Evolutionary conservation across 345 rosid species (phyloP).

Genomic region (Populus pruinosa): DNA sequence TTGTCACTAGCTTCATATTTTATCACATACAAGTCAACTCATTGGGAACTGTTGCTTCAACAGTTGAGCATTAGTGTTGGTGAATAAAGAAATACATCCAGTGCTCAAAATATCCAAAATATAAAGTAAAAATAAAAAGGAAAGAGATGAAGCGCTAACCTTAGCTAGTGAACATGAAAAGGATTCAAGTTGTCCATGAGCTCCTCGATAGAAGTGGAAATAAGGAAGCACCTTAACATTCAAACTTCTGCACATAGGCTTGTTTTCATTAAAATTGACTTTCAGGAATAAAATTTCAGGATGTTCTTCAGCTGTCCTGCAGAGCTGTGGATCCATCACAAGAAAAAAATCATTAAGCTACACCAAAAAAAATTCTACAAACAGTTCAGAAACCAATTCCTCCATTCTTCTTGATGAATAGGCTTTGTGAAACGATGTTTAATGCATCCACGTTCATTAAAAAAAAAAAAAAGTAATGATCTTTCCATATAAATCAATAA

Average conservation of each 20-base stretch:
- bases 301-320: conserved; percentile 74
- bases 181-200: conserved; percentile 78
- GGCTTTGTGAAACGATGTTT: background rate
- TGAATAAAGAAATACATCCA: background rate
- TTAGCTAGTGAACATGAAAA: conserved; percentile 89
- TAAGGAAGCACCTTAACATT: conserved; percentile 85
- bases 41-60: background rate
- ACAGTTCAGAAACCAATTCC: background rate
- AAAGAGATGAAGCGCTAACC: conserved; percentile 32
- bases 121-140: no score
- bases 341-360: background rate
- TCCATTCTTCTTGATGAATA: background rate
- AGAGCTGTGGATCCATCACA: conserved; percentile 49
- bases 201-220: conserved; percentile 88
- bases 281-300: conserved; percentile 75
- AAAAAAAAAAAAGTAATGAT: background rate
- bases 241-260: conserved; percentile 87
- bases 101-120: background rate
- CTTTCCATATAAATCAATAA: background rate
- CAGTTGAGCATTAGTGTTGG: background rate
- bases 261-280: conserved; percentile 88
- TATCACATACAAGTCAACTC: background rate
- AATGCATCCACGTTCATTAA: background rate
- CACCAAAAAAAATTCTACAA: background rate
- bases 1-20: background rate